Conservation (phyloP, 352 stramenopile species). For the Peronosclerospora sorghi region DNA sequence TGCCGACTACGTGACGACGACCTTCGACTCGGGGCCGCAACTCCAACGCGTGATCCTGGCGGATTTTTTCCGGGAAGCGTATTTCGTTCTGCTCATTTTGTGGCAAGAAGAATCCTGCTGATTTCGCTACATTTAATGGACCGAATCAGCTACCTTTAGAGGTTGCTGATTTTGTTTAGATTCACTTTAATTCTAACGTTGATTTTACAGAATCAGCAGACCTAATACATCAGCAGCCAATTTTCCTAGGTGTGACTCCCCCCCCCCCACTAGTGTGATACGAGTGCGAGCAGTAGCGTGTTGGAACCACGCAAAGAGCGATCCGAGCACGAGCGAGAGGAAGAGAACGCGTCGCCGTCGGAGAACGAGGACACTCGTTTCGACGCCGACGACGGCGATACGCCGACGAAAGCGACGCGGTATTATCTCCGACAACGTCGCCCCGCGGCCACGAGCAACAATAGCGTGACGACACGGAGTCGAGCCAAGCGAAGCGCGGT, state of each 20-base stretch:
- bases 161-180: no score
- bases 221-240: no score
- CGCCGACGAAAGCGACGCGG: conserved; percentile 22
- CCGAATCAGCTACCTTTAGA: no score
- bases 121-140: no score
- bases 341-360: conserved; percentile 22
- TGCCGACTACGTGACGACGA: conserved; percentile 52
- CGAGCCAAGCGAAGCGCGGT: conserved; percentile 11
- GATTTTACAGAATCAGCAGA: no score
- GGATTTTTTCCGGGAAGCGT: conserved; percentile 94
- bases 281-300: conserved; percentile 10
- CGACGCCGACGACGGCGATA: conserved; percentile 6
- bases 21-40: conserved; percentile 78
- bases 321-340: conserved; percentile 14
- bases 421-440: conserved; percentile 33
- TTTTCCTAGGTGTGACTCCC: no score
- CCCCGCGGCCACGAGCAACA: conserved; percentile 3
- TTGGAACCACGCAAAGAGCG: conserved; percentile 9
- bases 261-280: no score
- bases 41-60: conserved; percentile 87
- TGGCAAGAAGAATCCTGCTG: no score
- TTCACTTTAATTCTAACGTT: no score
- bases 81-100: no score
- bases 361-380: conserved; percentile 23
- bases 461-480: conserved; percentile 15